A percentile compares a stretch with the other conserved stretches of the same genome.
Evolutionary conservation across 176 grass and related monocot genomes (phyloP).

Genomic region (Cenchrus fungigraminus): DNA sequence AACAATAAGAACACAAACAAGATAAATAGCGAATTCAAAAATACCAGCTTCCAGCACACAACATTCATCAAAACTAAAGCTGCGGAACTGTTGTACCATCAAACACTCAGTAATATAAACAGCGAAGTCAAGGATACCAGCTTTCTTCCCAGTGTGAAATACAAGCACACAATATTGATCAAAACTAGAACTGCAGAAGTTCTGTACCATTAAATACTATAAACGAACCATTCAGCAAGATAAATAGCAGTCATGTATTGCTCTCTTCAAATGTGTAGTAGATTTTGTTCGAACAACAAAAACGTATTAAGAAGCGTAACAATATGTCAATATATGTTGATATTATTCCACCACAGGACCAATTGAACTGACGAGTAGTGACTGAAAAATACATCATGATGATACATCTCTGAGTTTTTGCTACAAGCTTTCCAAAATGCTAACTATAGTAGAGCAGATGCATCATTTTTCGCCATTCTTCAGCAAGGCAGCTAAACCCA

Average conservation of each 20-base stretch:
- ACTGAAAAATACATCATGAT: background rate
- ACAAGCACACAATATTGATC: background rate
- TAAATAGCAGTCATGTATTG: background rate
- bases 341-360: constrained; percentile 35
- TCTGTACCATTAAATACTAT: background rate
- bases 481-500: constrained; percentile 74
- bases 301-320: background rate
- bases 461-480: constrained; percentile 63
- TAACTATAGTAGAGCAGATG: background rate
- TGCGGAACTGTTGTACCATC: background rate
- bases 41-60: background rate
- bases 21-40: background rate
- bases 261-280: background rate
- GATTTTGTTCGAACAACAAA: background rate
- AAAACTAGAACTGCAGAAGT: background rate
- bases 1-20: background rate
- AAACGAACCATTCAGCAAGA: background rate
- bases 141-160: too few relatives aligned
- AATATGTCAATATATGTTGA: constrained; percentile 13
- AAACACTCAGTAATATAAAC: background rate
- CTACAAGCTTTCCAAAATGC: constrained; percentile 37
- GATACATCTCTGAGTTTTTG: background rate
- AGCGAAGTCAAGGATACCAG: too few relatives aligned
- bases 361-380: background rate
- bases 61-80: background rate